A percentile compares a stretch with the other conserved stretches of the same genome.
Conservation (phyloP, 768 basidiomycete species). For the Pleurotus eryngii region DNA sequence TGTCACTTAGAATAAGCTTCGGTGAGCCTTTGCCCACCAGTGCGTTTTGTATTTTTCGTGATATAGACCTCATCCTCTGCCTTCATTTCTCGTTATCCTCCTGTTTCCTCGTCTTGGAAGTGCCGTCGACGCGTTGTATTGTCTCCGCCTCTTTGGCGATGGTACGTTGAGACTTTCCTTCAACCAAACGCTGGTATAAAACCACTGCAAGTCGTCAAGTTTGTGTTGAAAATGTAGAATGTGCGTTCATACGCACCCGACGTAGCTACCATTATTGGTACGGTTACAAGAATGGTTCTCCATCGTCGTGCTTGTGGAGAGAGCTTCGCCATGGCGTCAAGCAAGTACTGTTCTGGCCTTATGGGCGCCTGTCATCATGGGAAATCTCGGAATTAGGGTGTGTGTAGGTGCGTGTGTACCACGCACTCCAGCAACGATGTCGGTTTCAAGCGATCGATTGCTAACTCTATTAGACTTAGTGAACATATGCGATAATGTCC, state of each 20-base stretch:
- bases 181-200: slow-evolving; percentile 61
- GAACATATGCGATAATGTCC: slow-evolving; percentile 70
- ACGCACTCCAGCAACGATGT: background rate
- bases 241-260: slow-evolving; percentile 44
- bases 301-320: slow-evolving; percentile 35
- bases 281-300: slow-evolving; percentile 54
- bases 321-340: slow-evolving; percentile 13
- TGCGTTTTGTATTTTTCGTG: background rate
- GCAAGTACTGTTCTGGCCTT: too few relatives aligned
- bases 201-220: slow-evolving; percentile 42
- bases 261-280: slow-evolving; percentile 64
- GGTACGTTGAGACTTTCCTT: slow-evolving; percentile 26
- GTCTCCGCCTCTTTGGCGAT: slow-evolving; percentile 37
- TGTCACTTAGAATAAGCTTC: background rate
- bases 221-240: slow-evolving; percentile 4
- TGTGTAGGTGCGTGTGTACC: background rate
- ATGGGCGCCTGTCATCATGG: background rate
- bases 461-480: slow-evolving; percentile 59
- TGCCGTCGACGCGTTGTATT: background rate
- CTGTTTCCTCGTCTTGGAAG: background rate
- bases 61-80: slow-evolving; percentile 7
- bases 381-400: background rate
- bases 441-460: background rate
- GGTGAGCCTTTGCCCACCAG: background rate
- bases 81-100: background rate